phyloP scores from a whole-genome alignment of 2,329 filamentous ascomycete species.

The Exserohilum rostratum region DNA sequence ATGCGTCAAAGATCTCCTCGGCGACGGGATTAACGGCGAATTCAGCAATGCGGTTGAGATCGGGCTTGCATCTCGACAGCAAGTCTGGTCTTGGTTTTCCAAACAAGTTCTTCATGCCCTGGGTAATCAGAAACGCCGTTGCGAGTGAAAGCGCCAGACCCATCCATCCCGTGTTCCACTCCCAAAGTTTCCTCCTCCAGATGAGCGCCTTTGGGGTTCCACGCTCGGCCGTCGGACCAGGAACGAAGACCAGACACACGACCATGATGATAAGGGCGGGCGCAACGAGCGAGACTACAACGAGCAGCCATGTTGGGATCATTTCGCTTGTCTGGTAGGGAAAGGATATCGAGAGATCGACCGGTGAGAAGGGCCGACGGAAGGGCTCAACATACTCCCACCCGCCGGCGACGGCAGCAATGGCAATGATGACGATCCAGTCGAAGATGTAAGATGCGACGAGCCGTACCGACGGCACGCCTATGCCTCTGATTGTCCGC shows the following conservation, averaged over 20 bases:
- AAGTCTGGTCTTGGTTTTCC: slow-evolving; percentile 70
- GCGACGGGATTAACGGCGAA: slow-evolving; percentile 63
- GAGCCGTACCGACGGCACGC: slow-evolving; percentile 57
- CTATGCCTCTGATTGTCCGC: slow-evolving; percentile 30
- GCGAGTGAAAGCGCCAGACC: slow-evolving; percentile 77
- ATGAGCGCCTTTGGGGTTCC: slow-evolving; percentile 68
- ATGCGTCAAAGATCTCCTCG: slow-evolving; percentile 56
- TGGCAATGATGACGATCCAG: slow-evolving; percentile 71
- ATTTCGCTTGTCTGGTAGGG: slow-evolving; percentile 74
- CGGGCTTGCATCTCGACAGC: slow-evolving; percentile 75
- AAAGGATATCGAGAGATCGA: slow-evolving; percentile 79
- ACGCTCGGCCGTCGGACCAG: slow-evolving; percentile 69
- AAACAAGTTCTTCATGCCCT: slow-evolving; percentile 79
- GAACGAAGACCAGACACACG: slow-evolving; percentile 72
- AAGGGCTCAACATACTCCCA: slow-evolving; percentile 68
- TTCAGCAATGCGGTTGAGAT: slow-evolving; percentile 64
- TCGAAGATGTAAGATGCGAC: slow-evolving; percentile 73
- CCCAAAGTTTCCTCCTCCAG: slow-evolving; percentile 87
- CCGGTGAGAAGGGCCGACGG: slow-evolving; percentile 72
- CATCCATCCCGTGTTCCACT: slow-evolving; percentile 84
- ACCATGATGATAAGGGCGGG: slow-evolving; percentile 73
- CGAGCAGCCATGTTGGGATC: slow-evolving; percentile 69
- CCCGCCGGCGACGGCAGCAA: slow-evolving; percentile 64
- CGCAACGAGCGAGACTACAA: slow-evolving; percentile 66
- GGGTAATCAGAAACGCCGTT: slow-evolving; percentile 78